Evolutionary conservation across 208 protist species (phyloP), one percentile per base, ranked within the genome.

Genomic region (Sergeia podlipaevii): DNA sequence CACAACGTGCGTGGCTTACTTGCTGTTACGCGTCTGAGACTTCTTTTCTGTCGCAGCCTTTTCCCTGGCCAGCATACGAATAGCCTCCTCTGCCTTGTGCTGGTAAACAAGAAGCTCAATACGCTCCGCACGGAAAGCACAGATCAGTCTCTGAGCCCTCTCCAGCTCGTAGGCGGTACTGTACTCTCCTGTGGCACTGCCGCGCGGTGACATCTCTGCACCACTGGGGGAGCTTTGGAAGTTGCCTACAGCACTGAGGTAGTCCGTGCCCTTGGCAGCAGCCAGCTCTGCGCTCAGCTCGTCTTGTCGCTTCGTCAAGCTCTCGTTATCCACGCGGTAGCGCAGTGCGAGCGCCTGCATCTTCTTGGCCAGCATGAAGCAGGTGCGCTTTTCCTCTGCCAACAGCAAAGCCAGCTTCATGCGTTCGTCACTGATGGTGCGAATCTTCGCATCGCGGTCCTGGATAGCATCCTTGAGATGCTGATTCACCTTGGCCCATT

Each of bases 101-200:
- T 93, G 81, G 57, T 93, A 93, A 21, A 84, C 60, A 33, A 83
- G 76, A 29, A 85, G 60, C 33, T 93, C 85, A 32, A 63, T 21
- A 0, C 76, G 69, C 57, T 93, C 85, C 44, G 70, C 51, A 15
- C 74, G 71, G 18, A 80, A 65, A 8, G 65, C 67, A 13, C 66
- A 68, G 29, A 93, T 70, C 47, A 60, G 41, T 41, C 59, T 52
- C 36, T 75, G 51, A 2, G 71, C 60, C 37, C 77, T 59, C 0
- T 72, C 61, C 15, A 80, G 48, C 53, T 71, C 59, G n/a, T 62
- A 63, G 43, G 60, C 57, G 10, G 60, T 50, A 29, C 69, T 39
- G 8, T 32, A 28, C 24, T 57, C 29, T 4, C 8, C 15, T 30
- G 24, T 17, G 28, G 41, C 4, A 32, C 3, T 55, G 28, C 41